Evolutionary conservation across 805 yeast species (phyloP).

Genomic region (Suhomyces tanzawaensis): DNA sequence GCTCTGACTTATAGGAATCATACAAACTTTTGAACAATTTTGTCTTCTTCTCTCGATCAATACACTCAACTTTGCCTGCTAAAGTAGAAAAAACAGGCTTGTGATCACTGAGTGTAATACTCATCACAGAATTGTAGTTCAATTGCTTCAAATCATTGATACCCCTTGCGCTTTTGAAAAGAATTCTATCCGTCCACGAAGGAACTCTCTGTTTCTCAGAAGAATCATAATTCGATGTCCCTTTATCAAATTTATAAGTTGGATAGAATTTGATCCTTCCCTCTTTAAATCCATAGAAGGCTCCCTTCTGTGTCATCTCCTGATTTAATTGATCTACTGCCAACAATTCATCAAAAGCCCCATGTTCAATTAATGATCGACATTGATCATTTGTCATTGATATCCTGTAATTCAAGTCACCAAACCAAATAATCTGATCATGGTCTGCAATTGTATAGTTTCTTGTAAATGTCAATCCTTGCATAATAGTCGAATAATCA

Average conservation of each 20-base stretch:
- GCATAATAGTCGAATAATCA: conserved; percentile 74
- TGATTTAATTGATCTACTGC: conserved; percentile 74
- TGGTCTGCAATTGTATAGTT: conserved; percentile 72
- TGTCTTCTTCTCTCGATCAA: conserved; percentile 46
- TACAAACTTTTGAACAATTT: conserved; percentile 28
- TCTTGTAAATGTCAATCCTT: conserved; percentile 75
- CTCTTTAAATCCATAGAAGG: conserved; percentile 51
- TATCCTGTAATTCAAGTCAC: conserved; percentile 90
- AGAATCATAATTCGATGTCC: conserved; percentile 77
- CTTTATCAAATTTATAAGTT: conserved; percentile 91
- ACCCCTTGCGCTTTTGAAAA: conserved; percentile 54
- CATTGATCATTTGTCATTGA: conserved; percentile 70
- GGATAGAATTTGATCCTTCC: conserved; percentile 80
- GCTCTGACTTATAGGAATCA: conserved; percentile 27
- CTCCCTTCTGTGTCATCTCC: conserved; percentile 51
- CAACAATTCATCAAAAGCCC: conserved; percentile 51
- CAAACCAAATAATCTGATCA: conserved; percentile 85
- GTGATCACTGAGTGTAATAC: conserved; percentile 75
- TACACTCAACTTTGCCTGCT: conserved; percentile 58
- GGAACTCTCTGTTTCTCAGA: conserved; percentile 92
- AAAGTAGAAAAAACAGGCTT: conserved; percentile 88
- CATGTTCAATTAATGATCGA: conserved; percentile 45
- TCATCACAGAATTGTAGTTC: conserved; percentile 64
- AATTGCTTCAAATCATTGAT: conserved; percentile 48
- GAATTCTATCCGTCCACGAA: conserved; percentile 93